Percentiles rank a stretch among this genome's conserved stretches.
Conservation (phyloP, 2,329 filamentous ascomycete species). For the Fusarium sp. region DNA sequence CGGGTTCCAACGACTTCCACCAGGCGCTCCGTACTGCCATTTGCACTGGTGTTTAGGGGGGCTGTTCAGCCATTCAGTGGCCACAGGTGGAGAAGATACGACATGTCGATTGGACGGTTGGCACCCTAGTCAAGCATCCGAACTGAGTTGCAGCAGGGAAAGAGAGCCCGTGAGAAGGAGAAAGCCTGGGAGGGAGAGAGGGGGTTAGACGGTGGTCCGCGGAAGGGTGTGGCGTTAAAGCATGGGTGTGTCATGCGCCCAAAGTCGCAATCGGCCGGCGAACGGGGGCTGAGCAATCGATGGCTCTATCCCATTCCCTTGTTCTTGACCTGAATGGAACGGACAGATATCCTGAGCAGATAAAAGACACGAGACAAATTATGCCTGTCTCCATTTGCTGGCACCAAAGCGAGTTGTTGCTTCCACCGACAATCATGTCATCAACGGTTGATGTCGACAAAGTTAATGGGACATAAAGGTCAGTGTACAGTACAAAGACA, state of each 20-base stretch:
- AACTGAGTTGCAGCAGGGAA: constrained; percentile 43
- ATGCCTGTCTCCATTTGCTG: neutral
- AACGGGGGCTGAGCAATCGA: constrained; percentile 39
- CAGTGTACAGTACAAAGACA: constrained; percentile 1
- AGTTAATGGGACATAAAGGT: constrained; percentile 11
- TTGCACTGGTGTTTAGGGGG: constrained; percentile 27
- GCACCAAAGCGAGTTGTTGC: neutral
- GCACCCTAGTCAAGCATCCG: constrained; percentile 40
- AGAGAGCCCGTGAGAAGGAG: constrained; percentile 9
- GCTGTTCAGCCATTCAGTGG: constrained; percentile 37
- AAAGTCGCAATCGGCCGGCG: constrained; percentile 42
- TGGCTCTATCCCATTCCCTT: constrained; percentile 25
- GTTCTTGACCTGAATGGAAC: constrained; percentile 21
- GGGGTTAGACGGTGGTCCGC: constrained; percentile 21
- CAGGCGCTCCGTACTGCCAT: constrained; percentile 28
- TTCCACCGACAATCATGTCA: neutral
- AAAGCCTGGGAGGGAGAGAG: constrained; percentile 7
- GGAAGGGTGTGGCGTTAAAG: constrained; percentile 18
- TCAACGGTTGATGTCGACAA: neutral
- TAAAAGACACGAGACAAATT: constrained; percentile 12
- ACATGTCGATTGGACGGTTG: constrained; percentile 35
- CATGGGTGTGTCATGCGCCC: constrained; percentile 28
- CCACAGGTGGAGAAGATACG: constrained; percentile 36
- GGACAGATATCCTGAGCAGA: constrained; percentile 13
- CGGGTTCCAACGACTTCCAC: constrained; percentile 48